A percentile compares a stretch with the other conserved stretches of the same genome.
Evolutionary conservation across 768 basidiomycete species (phyloP).

Genomic region (Boletus subparvulus): DNA sequence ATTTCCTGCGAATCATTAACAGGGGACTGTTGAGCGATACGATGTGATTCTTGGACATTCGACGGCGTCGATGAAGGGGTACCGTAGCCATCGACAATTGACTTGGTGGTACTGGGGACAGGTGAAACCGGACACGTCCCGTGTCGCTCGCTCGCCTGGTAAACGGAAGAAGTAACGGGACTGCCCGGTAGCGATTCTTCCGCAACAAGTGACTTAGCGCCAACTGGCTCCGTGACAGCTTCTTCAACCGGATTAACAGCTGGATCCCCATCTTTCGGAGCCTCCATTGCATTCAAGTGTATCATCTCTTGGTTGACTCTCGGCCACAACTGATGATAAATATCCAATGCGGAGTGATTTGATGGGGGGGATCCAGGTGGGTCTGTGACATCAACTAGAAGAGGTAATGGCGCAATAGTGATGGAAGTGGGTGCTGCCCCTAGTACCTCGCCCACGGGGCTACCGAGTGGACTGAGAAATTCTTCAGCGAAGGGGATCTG

Average conservation of each 20-base stretch:
- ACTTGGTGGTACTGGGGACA: conserved; percentile 15
- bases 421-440: neutral
- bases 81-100: conserved; percentile 33
- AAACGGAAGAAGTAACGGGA: conserved; percentile 17
- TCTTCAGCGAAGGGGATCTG: conserved; percentile 13
- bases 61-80: conserved; percentile 15
- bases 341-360: conserved; percentile 14
- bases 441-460: conserved; percentile 11
- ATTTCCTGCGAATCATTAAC: neutral
- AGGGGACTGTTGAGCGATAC: neutral
- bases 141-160: neutral
- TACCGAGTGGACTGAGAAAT: conserved; percentile 25
- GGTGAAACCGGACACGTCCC: conserved; percentile 3
- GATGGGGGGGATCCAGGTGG: conserved; percentile 7
- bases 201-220: conserved; percentile 29
- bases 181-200: conserved; percentile 31
- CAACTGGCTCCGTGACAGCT: neutral
- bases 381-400: conserved; percentile 10
- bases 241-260: neutral
- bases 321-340: conserved; percentile 34
- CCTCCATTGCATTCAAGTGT: conserved; percentile 27
- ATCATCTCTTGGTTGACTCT: conserved; percentile 38
- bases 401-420: conserved; percentile 1
- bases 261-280: neutral
- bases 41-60: neutral